A percentile compares a stretch with the other conserved stretches of the same genome.
Evolutionary conservation across 164 flowering plant genomes (phyloP).

Genomic region (Euptelea pleiosperma): DNA sequence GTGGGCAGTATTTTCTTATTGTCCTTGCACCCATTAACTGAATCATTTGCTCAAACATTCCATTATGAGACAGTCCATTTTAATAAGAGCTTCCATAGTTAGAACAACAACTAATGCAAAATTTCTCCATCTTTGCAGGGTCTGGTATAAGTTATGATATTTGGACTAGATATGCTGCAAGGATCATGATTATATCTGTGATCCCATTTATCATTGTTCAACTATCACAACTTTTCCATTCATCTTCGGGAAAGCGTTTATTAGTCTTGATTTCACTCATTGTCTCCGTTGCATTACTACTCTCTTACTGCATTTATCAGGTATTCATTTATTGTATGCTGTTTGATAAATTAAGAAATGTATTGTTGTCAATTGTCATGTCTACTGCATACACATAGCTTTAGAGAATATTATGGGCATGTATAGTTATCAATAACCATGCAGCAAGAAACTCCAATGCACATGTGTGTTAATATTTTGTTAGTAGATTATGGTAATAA

Average conservation of each 20-base stretch:
- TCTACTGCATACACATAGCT: not conserved
- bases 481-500: no score
- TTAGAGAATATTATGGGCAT: no score
- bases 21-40: not conserved
- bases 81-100: not conserved
- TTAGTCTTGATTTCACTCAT: slow-evolving; percentile 67
- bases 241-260: slow-evolving; percentile 62
- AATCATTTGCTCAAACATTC: not conserved
- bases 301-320: slow-evolving; percentile 88
- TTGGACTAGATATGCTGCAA: slow-evolving; percentile 80
- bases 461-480: no score
- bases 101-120: not conserved
- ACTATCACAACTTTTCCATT: slow-evolving; percentile 52
- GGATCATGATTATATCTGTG: slow-evolving; percentile 80
- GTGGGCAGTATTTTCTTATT: not conserved
- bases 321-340: slow-evolving; percentile 29
- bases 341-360: not conserved
- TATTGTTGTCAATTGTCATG: no score
- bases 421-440: no score
- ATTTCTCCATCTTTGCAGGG: slow-evolving; percentile 37
- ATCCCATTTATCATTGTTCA: slow-evolving; percentile 86
- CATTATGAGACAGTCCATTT: not conserved
- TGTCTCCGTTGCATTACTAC: slow-evolving; percentile 45
- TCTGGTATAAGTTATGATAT: slow-evolving; percentile 76
- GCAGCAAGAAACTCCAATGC: no score